Base-by-base conservation (phyloP, 768 basidiomycete species). In the Multifurca ochricompacta region DNA sequence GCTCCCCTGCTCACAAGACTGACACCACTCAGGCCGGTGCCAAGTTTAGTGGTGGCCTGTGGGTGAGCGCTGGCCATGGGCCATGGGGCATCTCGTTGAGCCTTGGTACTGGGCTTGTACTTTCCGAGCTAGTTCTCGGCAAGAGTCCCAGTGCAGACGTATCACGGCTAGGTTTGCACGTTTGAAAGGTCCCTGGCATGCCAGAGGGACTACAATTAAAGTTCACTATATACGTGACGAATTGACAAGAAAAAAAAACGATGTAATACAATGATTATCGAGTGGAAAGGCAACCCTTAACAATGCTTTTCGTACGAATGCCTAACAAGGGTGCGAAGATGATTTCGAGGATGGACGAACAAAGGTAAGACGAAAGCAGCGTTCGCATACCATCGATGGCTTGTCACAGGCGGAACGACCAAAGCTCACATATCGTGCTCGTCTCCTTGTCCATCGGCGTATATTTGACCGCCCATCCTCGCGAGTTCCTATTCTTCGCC, bases 401-500 rank as follows among this genome's bases (percentile, higher is more conserved):
- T 47, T 25, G 25, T 35, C 44, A 19, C 51, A 3, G 51, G 21
- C 1, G 42, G 32, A 28, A 39, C 37, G 47, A 40, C 49, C 35
- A 32, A 46, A 16, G 48, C 30, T 46, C 34, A 47, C 35, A 34
- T 39, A 50, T 54, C 51, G 18, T 52, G 47, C 16, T 47, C 51
- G 48, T 48, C 65, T 60, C 65, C 70, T 59, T 62, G 64, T 55
- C 46, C 60, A 55, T 66, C 67, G 47, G 63, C 65, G 61, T 57
- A 51, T 48, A 47, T 63, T 51, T 64, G 68, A 59, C 64, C 64
- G 63, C 66, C 71, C 74, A 77, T 74, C 77, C 76, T 77, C 77
- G 68, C 66, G 68, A 77, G 68, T 77, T 77, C 76, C 77, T 77
- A 77, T 75, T 79, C 77, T 46, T 77, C 76, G 43, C 63, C 67